Evolutionary conservation across 2,329 filamentous ascomycete genomes (phyloP).

Genomic region (Aspergillus novofumigatus): DNA sequence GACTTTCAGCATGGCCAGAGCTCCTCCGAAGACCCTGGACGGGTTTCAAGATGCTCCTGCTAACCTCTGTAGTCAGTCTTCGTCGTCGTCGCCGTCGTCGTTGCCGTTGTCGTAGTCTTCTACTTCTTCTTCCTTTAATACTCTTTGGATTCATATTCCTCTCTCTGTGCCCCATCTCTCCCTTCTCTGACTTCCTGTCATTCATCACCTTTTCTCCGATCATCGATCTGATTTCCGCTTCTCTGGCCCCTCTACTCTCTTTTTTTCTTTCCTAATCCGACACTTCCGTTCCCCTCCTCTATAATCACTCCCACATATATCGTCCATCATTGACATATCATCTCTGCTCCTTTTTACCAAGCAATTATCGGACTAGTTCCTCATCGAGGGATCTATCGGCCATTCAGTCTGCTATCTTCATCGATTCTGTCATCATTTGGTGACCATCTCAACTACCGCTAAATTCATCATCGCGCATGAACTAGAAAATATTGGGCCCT

Average conservation of each 20-base stretch:
- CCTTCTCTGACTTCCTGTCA: neutral
- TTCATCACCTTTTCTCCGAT: neutral
- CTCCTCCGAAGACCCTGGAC: conserved; percentile 21
- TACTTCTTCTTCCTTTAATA: conserved; percentile 7
- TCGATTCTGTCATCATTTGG: neutral
- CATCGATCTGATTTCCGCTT: neutral
- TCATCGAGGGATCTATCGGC: neutral
- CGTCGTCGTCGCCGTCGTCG: neutral
- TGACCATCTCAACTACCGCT: neutral
- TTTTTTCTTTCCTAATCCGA: conserved; percentile 1
- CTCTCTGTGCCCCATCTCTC: neutral
- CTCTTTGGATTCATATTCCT: conserved; percentile 4
- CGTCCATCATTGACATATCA: neutral
- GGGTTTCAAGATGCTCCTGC: conserved; percentile 20
- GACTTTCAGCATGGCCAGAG: conserved; percentile 18
- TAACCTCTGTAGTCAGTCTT: neutral
- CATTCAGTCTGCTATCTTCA: neutral
- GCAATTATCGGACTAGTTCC: neutral
- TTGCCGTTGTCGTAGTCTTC: conserved; percentile 6
- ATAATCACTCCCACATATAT: neutral
- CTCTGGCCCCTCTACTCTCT: neutral
- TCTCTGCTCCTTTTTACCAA: neutral
- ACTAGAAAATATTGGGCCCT: neutral
- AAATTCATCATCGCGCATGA: neutral
- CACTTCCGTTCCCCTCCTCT: neutral